Evolutionary conservation across 176 grass and related monocot species (phyloP).

Genomic region (Panicum miliaceum): DNA sequence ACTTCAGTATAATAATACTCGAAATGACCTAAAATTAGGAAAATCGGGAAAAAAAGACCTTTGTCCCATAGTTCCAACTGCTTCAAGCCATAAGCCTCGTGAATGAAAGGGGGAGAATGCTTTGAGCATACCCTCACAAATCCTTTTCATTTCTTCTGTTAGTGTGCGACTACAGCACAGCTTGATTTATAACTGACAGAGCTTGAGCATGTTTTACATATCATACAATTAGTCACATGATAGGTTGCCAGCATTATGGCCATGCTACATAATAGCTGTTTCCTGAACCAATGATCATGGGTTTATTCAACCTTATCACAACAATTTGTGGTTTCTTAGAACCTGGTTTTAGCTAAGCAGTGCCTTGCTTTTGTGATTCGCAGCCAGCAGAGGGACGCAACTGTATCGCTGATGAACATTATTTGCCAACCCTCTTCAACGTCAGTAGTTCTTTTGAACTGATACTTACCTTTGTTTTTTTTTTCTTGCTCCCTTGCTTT

Average conservation of each 20-base stretch:
- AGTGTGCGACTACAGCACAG: neutral
- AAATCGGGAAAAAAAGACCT: neutral
- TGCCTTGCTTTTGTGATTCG: slow-evolving; percentile 51
- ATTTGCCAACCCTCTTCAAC: slow-evolving; percentile 93
- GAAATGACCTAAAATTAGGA: slow-evolving; percentile 13
- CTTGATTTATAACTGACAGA: slow-evolving; percentile 2
- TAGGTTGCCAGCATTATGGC: neutral
- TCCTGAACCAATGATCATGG: slow-evolving; percentile 1
- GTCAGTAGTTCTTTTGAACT: slow-evolving; percentile 60
- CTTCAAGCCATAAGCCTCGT: neutral
- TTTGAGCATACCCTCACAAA: slow-evolving; percentile 25
- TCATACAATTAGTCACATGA: slow-evolving; percentile 24
- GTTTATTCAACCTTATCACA: slow-evolving; percentile 14
- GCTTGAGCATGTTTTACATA: slow-evolving; percentile 8
- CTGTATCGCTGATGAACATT: slow-evolving; percentile 99
- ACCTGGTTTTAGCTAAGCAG: slow-evolving; percentile 15
- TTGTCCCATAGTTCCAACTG: neutral
- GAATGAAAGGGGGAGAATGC: neutral
- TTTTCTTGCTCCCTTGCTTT: neutral
- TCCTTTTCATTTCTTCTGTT: slow-evolving; percentile 18
- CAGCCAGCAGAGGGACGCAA: slow-evolving; percentile 95
- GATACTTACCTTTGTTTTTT: slow-evolving; percentile 30
- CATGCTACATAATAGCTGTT: slow-evolving; percentile 26
- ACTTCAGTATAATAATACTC: slow-evolving; percentile 8
- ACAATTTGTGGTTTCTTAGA: neutral